Percentiles rank a stretch among this genome's conserved stretches.
Evolutionary conservation across 208 protist species (phyloP).

Genomic region (Crithidia mellificae): DNA sequence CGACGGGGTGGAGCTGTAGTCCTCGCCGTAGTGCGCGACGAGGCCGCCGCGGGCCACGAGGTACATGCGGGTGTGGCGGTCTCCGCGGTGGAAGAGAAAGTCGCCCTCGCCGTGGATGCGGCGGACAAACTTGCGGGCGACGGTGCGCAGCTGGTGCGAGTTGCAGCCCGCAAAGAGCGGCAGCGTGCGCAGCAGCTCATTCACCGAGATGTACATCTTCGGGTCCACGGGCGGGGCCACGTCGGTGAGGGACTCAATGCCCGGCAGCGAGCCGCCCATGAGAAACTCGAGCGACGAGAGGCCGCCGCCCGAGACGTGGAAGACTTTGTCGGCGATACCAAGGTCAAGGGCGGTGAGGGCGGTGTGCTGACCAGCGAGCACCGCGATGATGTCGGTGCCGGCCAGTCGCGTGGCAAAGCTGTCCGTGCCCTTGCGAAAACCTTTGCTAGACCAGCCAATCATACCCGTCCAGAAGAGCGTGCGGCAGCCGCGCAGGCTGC

Average conservation of each 20-base stretch:
- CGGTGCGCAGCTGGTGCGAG: conserved; percentile 65
- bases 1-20: conserved; percentile 53
- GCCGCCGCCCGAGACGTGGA: conserved; percentile 97
- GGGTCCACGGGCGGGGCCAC: conserved; percentile 29
- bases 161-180: conserved; percentile 79
- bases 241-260: conserved; percentile 86
- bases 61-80: conserved; percentile 64
- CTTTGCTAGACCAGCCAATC: conserved; percentile 92
- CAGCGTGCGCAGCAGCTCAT: conserved; percentile 66
- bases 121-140: conserved; percentile 63
- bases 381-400: conserved; percentile 46
- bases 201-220: conserved; percentile 44
- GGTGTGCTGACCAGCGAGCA: conserved; percentile 68
- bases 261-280: conserved; percentile 92
- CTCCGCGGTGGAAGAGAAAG: conserved; percentile 63
- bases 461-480: conserved; percentile 96
- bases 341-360: conserved; percentile 37
- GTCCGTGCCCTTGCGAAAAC: conserved; percentile 78
- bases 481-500: conserved; percentile 76
- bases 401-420: conserved; percentile 64
- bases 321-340: conserved; percentile 61
- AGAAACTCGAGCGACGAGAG: conserved; percentile 97
- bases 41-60: conserved; percentile 71
- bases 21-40: conserved; percentile 51
- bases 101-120: conserved; percentile 69